A percentile compares a stretch with the other conserved stretches of the same genome.
Conservation (phyloP, 345 rosid genomes). For the Lepidium sativum region DNA sequence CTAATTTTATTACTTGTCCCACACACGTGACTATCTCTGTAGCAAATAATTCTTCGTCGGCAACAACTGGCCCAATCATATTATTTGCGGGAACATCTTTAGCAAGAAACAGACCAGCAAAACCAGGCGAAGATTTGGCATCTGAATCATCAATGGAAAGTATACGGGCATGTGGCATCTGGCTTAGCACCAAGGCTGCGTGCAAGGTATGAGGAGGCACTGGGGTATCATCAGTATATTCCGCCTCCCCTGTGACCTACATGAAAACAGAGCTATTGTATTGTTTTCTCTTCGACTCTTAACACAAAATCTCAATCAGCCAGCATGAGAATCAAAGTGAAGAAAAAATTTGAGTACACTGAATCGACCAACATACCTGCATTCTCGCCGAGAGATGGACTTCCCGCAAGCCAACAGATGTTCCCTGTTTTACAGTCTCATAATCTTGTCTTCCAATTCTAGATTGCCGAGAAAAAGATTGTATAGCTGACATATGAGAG, state of each 20-base stretch:
- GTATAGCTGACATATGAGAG: conserved; percentile 60
- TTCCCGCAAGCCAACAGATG: conserved; percentile 72
- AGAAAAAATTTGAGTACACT: background rate
- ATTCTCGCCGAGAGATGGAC: conserved; percentile 74
- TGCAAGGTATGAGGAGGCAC: conserved; percentile 71
- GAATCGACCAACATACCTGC: conserved; percentile 42
- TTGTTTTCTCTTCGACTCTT: background rate
- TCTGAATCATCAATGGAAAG: conserved; percentile 57
- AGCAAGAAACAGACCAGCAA: conserved; percentile 69
- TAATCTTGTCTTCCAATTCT: conserved; percentile 63
- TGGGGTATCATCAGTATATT: conserved; percentile 72
- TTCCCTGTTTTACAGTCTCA: conserved; percentile 60
- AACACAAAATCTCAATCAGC: background rate
- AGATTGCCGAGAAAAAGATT: conserved; percentile 40
- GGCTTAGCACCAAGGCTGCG: conserved; percentile 81
- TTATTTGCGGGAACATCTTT: conserved; percentile 73
- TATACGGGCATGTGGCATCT: conserved; percentile 78
- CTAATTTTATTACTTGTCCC: conserved; percentile 57
- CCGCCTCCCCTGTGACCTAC: conserved; percentile 94
- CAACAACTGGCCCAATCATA: conserved; percentile 58
- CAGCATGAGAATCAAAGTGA: background rate
- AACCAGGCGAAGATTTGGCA: conserved; percentile 69
- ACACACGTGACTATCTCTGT: conserved; percentile 83
- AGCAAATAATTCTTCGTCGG: conserved; percentile 90
- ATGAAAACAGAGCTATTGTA: conserved; percentile 1